Evolutionary conservation across 768 basidiomycete species (phyloP).

Genomic region (Rhizopogon rudus): DNA sequence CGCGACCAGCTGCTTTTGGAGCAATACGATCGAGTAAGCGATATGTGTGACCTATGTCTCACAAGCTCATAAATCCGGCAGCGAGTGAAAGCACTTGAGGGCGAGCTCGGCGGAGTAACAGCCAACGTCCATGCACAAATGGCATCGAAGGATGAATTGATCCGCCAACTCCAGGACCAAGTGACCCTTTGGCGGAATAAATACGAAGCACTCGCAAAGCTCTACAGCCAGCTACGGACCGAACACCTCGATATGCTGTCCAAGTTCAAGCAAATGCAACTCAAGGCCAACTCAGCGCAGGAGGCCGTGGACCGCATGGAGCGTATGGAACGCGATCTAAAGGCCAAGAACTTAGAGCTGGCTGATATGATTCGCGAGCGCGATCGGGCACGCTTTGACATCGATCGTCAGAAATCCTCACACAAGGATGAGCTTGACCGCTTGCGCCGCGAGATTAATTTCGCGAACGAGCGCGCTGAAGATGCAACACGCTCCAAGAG

Average conservation of each 20-base stretch:
- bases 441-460: slow-evolving; percentile 84
- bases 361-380: slow-evolving; percentile 99
- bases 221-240: slow-evolving; percentile 96
- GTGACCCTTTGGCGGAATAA: slow-evolving; percentile 97
- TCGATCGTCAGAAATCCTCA: slow-evolving; percentile 88
- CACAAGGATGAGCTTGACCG: slow-evolving; percentile 96
- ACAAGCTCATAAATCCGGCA: slow-evolving; percentile 26
- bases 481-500: slow-evolving; percentile 89
- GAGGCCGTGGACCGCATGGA: slow-evolving; percentile 99
- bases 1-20: slow-evolving; percentile 96
- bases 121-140: slow-evolving; percentile 82
- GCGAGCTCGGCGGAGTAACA: slow-evolving; percentile 72
- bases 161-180: slow-evolving; percentile 94
- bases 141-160: slow-evolving; percentile 89
- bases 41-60: neutral
- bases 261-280: slow-evolving; percentile 95
- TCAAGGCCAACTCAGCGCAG: slow-evolving; percentile 97
- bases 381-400: slow-evolving; percentile 91
- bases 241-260: slow-evolving; percentile 97
- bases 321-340: slow-evolving; percentile 96
- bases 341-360: slow-evolving; percentile 96
- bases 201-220: slow-evolving; percentile 96
- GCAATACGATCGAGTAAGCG: slow-evolving; percentile 84
- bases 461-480: slow-evolving; percentile 97
- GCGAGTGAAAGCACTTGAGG: slow-evolving; percentile 95